Conservation (phyloP, 495 filamentous ascomycete species). For the Platismatia glauca region DNA sequence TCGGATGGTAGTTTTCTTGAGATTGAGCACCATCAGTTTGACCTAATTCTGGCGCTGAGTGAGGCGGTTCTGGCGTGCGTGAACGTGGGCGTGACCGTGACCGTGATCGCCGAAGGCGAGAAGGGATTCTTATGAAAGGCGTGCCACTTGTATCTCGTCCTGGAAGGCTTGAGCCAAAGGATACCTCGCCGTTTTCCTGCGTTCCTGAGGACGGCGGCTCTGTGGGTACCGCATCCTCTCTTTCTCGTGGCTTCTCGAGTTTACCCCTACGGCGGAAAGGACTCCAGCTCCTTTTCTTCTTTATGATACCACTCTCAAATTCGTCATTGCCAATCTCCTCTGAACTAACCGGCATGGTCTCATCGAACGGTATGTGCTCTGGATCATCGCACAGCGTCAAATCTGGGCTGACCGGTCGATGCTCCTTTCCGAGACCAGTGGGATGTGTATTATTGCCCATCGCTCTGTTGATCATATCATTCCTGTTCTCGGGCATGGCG, state of each 20-base stretch:
- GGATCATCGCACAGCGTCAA: constrained; percentile 21
- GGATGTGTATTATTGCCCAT: background rate
- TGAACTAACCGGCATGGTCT: constrained; percentile 16
- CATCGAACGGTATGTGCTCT: constrained; percentile 21
- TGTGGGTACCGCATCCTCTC: constrained; percentile 1
- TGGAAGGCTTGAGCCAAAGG: constrained; percentile 23
- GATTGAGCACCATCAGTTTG: constrained; percentile 14
- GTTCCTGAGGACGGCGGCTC: constrained; percentile 6
- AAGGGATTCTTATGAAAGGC: constrained; percentile 32
- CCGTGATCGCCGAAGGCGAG: constrained; percentile 17
- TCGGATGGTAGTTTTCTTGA: constrained; percentile 11
- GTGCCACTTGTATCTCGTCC: constrained; percentile 31
- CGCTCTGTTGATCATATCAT: background rate
- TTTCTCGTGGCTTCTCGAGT: constrained; percentile 6
- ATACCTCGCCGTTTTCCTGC: background rate
- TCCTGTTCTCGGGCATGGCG: background rate
- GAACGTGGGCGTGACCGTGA: constrained; percentile 16
- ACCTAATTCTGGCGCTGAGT: background rate
- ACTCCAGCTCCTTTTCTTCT: constrained; percentile 16
- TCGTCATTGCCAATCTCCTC: constrained; percentile 20
- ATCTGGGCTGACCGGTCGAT: constrained; percentile 12
- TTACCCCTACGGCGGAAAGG: constrained; percentile 20
- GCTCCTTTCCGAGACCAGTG: background rate
- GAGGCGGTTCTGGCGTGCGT: constrained; percentile 15
- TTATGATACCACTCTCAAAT: constrained; percentile 6